Evolutionary conservation across 768 basidiomycete species (phyloP), one percentile per base, ranked within the genome.

Genomic region (Naganishia kalamii): DNA sequence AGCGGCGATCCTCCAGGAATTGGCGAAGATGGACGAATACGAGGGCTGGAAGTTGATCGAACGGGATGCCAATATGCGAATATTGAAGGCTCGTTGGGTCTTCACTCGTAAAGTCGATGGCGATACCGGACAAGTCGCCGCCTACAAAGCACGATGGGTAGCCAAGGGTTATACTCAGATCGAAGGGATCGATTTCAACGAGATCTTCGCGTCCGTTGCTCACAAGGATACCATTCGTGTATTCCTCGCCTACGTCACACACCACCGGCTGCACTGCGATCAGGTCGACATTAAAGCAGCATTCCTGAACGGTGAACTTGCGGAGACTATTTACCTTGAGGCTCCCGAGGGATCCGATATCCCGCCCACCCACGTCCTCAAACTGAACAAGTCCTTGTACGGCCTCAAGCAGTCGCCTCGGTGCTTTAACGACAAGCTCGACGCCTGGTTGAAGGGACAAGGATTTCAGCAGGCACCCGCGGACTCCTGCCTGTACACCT

Each of bases 91-190:
- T 1, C 21, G 43, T 7, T 61, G 60, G 60, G 60, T 61, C 13
- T 61, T 27, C 30, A 61, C 43, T 2, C 3, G 60, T 4, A 61
- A 61, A 21, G 15, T 61, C 4, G 60, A 61, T n/a, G 60, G 60
- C 4, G 29, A 43, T 23, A 61, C 60, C 4, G 82, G 81, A 5
- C 67, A 70, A 0, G 76, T 81, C 25, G 61, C 68, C 1, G 66
- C 73, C 5, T 80, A 80, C 77, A 82, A 83, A 69, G 80, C 77
- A 21, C 60, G 80, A 41, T 70, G 83, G n/a, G 81, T 82, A 32
- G 80, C 81, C 0, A 72, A 80, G 61, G 80, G 83, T 0, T 81
- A 77, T 70, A 70, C 77, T 1, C 81, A 83, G 65, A 70, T 70
- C 50, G 77, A 73, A n/a, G 79, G 82, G 0, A 65, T 81, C 12